Conservation (phyloP, 495 filamentous ascomycete species). For the Evernia prunastri region DNA sequence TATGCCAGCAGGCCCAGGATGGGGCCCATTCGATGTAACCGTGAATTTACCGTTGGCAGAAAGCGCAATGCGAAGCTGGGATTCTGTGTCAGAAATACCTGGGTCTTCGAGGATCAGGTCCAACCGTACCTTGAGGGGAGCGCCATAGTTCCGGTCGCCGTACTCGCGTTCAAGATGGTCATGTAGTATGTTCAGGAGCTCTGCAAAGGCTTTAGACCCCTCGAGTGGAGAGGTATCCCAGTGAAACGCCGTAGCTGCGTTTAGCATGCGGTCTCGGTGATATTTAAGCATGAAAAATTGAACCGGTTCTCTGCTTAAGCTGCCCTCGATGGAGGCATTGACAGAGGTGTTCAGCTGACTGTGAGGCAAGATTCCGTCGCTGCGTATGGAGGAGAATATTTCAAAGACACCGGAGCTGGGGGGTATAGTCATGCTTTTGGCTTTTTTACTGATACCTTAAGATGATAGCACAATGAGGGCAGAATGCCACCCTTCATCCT, state of each 20-base stretch:
- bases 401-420: background rate
- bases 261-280: conserved; percentile 76
- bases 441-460: background rate
- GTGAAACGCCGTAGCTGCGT: conserved; percentile 62
- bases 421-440: background rate
- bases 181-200: conserved; percentile 27
- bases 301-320: conserved; percentile 31
- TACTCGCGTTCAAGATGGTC: conserved; percentile 24
- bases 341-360: conserved; percentile 39
- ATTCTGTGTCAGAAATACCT: background rate
- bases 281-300: conserved; percentile 78
- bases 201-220: conserved; percentile 33
- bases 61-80: conserved; percentile 27
- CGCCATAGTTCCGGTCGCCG: background rate
- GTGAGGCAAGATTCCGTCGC: conserved; percentile 26
- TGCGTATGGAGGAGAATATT: conserved; percentile 5
- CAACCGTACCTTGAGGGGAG: conserved; percentile 36
- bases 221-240: conserved; percentile 29
- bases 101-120: conserved; percentile 19
- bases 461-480: background rate
- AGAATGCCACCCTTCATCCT: background rate
- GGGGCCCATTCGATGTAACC: conserved; percentile 25
- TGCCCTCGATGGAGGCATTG: conserved; percentile 28
- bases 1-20: background rate
- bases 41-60: conserved; percentile 42